A percentile compares a stretch with the other conserved stretches of the same genome.
These are phyloP conservation scores for Phoenix dactylifera DNA, from an alignment of 176 grass and related monocot species.

Conservation along the genomic window DNA sequence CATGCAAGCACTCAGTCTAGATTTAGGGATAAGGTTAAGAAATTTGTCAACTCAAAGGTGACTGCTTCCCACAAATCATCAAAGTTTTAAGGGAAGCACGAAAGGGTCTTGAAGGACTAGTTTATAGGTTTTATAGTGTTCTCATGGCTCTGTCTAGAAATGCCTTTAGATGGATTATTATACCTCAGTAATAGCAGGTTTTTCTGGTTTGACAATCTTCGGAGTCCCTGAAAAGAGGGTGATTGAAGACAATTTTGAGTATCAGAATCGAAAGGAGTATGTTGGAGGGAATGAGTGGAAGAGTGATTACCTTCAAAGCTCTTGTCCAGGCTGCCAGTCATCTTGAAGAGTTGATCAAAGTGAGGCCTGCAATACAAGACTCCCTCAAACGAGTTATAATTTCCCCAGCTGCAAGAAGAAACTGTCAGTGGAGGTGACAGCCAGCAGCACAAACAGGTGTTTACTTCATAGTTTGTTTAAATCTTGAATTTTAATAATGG, in stretches of 20 bases:
- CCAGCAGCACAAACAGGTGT: not conserved
- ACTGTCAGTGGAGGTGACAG: not conserved
- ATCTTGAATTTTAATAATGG: too few relatives aligned
- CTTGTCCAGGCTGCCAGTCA: slow-evolving; percentile 92
- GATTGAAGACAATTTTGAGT: not conserved
- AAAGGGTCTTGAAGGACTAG: too few relatives aligned
- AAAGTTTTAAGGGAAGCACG: too few relatives aligned
- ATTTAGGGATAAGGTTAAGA: too few relatives aligned
- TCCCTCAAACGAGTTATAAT: slow-evolving; percentile 95
- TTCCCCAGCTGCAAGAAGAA: slow-evolving; percentile 52
- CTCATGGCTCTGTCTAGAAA: too few relatives aligned
- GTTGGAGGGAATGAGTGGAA: not conserved
- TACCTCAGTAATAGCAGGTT: slow-evolving; percentile 71
- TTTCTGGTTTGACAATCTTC: slow-evolving; percentile 93
- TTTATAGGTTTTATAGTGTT: too few relatives aligned
- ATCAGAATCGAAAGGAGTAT: not conserved
- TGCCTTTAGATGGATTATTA: too few relatives aligned
- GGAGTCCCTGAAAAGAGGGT: slow-evolving; percentile 59
- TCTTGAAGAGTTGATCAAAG: slow-evolving; percentile 95
- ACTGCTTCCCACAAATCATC: too few relatives aligned
- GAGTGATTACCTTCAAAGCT: slow-evolving; percentile 78
- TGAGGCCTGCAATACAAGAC: slow-evolving; percentile 98
- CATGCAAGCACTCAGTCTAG: too few relatives aligned
- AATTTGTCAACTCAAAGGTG: too few relatives aligned
- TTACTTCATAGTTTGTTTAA: not conserved